Evolutionary conservation across 352 stramenopile species (phyloP), one percentile per base, ranked within the genome.

Genomic region (Phytopythium cucurbitacearum): DNA sequence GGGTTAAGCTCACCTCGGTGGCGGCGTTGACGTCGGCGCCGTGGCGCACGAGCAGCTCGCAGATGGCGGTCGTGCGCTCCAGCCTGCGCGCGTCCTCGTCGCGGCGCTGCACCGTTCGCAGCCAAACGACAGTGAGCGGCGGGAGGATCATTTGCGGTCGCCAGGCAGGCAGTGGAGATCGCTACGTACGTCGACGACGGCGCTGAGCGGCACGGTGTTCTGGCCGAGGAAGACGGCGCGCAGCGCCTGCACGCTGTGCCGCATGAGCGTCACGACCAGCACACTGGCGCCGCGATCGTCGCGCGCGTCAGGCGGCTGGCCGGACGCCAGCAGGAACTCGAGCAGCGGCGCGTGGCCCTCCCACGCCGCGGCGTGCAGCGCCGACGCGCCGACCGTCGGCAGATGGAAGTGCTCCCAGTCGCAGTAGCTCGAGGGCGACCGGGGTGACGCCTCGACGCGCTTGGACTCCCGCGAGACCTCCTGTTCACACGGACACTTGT

Each of bases 341-440:
- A 70, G 50, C 6, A 73, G 56, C 3, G 56, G 39, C 43, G 61
- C 54, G 38, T 57, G 53, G 7, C 64, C 64, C 49, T 73, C 57
- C 64, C 64, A 73, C 6, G 64, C 64, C 11, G 64, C 65, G 7
- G 65, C 65, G 48, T 70, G 61, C 7, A 73, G 58, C 56, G 65
- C 58, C n/a, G 65, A 73, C 3, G 58, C 61, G 32, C 61, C 65
- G 53, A 73, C 54, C 38, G 64, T 73, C 35, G 64, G 9, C 9
- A 73, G 55, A 39, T 73, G 55, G 53, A 70, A 70, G 43, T 59
- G 52, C 1, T 73, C 65, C 62, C 65, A 70, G 48, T 73, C 65
- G 36, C 65, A 73, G 48, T 67, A 70, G 8, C 53, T 67, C 55
- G 56, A 48, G 3, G 51, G 48, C 48, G 48, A 53, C 15, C 48